Base-by-base conservation (phyloP, 2,329 filamentous ascomycete genomes). In the Aspergillus neotritici region DNA sequence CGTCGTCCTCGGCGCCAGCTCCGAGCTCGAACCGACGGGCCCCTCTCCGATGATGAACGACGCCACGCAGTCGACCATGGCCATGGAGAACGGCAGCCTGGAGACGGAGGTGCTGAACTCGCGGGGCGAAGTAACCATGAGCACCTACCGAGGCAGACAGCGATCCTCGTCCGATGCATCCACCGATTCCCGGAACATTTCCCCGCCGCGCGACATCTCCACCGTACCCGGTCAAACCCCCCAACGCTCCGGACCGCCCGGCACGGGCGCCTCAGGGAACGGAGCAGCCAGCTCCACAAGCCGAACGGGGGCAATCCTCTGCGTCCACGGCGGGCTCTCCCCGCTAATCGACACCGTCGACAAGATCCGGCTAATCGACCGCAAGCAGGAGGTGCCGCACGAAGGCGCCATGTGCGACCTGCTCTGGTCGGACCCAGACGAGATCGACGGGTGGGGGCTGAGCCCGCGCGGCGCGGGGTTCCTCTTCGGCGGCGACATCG, bases 341-440 rank as follows among this genome's bases (percentile, higher is more conserved):
- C 93, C 93, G 1, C 74, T 96, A 9, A 87, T 98, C 47, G 90
- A 97, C 64, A 87, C 82, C 16, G 86, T 98, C 36, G 91, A 98
- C 64, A 95, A 95, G 69, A 98, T 98, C 63, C 80, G 93, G 15
- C 75, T 97, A 11, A 79, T 98, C 15, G 94, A 98, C 65, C 83
- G 91, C 50, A 97, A 97, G 67, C 93, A 98, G 70, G 93, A 98
- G 70, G 93, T 98, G 0, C 93, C 93, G 0, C 93, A 98, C 62
- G 93, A 98, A 71, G 93, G 93, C 43, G 89, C 93, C 62, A 98
- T 98, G 93, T 98, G 93, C 68, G 93, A 98, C 66, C 76, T 98
- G 1, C 78, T 98, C 3, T 98, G 93, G 93, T 96, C 89, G 0
- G 93, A 98, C 61, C 93, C 93, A 0, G 93, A 98, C 65, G 93